Percentiles rank a stretch among this genome's conserved stretches.
Conservation (phyloP, 2,329 filamentous ascomycete species). For the Hypoxylon sp. region DNA sequence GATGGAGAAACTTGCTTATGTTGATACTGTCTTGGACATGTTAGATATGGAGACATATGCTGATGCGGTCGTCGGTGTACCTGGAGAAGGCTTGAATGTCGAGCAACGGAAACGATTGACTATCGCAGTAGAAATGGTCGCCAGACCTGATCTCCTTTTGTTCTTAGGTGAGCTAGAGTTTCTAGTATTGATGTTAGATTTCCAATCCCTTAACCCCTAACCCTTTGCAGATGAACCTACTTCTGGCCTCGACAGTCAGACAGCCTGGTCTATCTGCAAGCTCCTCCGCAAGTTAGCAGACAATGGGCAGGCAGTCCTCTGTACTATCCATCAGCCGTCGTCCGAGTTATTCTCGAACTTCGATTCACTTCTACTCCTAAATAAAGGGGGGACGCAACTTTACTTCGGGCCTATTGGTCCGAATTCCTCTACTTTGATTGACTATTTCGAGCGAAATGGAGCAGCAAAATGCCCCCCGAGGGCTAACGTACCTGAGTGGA, state of each 20-base stretch:
- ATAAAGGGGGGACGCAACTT: slow-evolving; percentile 74
- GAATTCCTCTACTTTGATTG: slow-evolving; percentile 68
- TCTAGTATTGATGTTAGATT: too few species aligned
- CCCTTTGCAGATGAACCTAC: not conserved
- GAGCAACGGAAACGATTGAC: slow-evolving; percentile 75
- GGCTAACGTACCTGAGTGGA: slow-evolving; percentile 83
- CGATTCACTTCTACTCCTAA: slow-evolving; percentile 77
- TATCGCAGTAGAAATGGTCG: slow-evolving; percentile 62
- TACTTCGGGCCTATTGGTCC: slow-evolving; percentile 81
- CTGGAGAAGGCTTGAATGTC: slow-evolving; percentile 78
- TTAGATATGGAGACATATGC: slow-evolving; percentile 87
- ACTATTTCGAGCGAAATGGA: slow-evolving; percentile 77
- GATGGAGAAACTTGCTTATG: slow-evolving; percentile 81
- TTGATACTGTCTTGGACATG: slow-evolving; percentile 85
- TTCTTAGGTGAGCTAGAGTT: not conserved
- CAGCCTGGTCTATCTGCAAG: slow-evolving; percentile 86
- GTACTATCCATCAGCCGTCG: slow-evolving; percentile 94
- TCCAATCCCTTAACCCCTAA: too few species aligned
- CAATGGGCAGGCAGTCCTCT: slow-evolving; percentile 85
- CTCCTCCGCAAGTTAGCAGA: slow-evolving; percentile 86
- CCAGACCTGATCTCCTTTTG: slow-evolving; percentile 70
- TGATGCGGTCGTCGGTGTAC: slow-evolving; percentile 87
- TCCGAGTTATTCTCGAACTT: slow-evolving; percentile 90
- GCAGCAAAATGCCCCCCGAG: slow-evolving; percentile 66
- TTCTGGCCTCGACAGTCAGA: slow-evolving; percentile 54